phyloP scores from a whole-genome alignment of 2,329 filamentous ascomycete species.

The Diaporthe vexans region DNA sequence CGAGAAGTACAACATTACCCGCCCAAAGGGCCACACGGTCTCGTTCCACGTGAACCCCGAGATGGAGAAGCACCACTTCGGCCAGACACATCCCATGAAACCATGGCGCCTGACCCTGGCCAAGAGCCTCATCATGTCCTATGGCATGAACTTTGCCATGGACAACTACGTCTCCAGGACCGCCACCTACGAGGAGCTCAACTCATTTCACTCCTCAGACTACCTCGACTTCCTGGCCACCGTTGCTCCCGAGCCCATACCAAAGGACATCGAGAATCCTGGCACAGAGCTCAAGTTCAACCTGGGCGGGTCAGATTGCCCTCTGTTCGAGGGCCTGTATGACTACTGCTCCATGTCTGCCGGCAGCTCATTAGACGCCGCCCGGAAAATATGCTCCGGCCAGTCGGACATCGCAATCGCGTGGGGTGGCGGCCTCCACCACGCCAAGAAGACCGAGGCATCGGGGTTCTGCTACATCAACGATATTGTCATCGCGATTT shows the following conservation, averaged over 20 bases:
- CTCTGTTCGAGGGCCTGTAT: slow-evolving; percentile 95
- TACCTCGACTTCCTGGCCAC: slow-evolving; percentile 91
- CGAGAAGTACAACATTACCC: slow-evolving; percentile 77
- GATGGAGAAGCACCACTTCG: slow-evolving; percentile 97
- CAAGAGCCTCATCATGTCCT: slow-evolving; percentile 93
- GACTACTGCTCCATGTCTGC: slow-evolving; percentile 96
- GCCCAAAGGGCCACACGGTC: slow-evolving; percentile 88
- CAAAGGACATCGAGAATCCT: slow-evolving; percentile 75
- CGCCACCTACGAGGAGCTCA: slow-evolving; percentile 89
- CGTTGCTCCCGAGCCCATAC: slow-evolving; percentile 74
- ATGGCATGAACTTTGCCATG: slow-evolving; percentile 97
- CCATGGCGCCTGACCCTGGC: slow-evolving; percentile 96
- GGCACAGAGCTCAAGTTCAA: slow-evolving; percentile 82
- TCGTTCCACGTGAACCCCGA: slow-evolving; percentile 96
- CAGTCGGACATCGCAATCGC: slow-evolving; percentile 97
- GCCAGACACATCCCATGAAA: slow-evolving; percentile 98
- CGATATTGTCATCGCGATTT: slow-evolving; percentile 94
- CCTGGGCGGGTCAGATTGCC: slow-evolving; percentile 91
- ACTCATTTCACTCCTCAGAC: slow-evolving; percentile 87
- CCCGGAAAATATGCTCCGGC: slow-evolving; percentile 86
- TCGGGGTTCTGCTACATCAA: slow-evolving; percentile 99
- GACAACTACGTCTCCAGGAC: slow-evolving; percentile 89
- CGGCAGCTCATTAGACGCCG: slow-evolving; percentile 90
- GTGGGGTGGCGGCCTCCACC: slow-evolving; percentile 96
- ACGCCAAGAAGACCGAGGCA: slow-evolving; percentile 94